Evolutionary conservation across 768 basidiomycete species (phyloP).

Genomic region (Polyporus arcularius): DNA sequence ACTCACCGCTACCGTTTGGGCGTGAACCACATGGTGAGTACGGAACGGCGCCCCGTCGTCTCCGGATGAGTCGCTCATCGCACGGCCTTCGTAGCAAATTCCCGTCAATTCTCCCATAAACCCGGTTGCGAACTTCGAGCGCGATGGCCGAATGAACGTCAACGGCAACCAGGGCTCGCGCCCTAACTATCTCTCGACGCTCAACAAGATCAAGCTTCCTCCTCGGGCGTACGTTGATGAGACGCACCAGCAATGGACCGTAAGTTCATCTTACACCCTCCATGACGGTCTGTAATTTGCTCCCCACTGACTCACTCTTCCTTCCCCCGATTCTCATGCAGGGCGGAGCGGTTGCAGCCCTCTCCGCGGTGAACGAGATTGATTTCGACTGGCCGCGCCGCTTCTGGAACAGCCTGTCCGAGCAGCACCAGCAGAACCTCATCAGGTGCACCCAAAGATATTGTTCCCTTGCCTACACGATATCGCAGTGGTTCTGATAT

Average conservation of each 20-base stretch:
- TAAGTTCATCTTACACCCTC: constrained; percentile 8
- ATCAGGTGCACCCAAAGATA: constrained; percentile 25
- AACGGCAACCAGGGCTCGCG: constrained; percentile 41
- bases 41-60: background rate
- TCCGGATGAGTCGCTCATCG: background rate
- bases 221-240: constrained; percentile 39
- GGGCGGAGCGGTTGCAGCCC: constrained; percentile 41
- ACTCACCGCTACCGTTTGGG: constrained; percentile 42
- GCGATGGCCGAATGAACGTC: constrained; percentile 40
- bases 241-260: constrained; percentile 42
- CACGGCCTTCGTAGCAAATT: constrained; percentile 29
- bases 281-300: background rate
- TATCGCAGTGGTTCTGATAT: background rate
- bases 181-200: constrained; percentile 41
- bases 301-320: background rate
- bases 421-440: constrained; percentile 37
- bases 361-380: constrained; percentile 37
- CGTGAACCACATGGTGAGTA: constrained; percentile 33
- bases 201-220: constrained; percentile 34
- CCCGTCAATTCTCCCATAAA: constrained; percentile 41
- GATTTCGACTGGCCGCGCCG: constrained; percentile 42
- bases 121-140: constrained; percentile 41
- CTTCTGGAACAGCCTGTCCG: constrained; percentile 40
- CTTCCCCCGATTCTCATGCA: background rate
- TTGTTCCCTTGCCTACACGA: no score